Evolutionary conservation across 2,329 filamentous ascomycete genomes (phyloP).

Genomic region (Cercospora janseana): DNA sequence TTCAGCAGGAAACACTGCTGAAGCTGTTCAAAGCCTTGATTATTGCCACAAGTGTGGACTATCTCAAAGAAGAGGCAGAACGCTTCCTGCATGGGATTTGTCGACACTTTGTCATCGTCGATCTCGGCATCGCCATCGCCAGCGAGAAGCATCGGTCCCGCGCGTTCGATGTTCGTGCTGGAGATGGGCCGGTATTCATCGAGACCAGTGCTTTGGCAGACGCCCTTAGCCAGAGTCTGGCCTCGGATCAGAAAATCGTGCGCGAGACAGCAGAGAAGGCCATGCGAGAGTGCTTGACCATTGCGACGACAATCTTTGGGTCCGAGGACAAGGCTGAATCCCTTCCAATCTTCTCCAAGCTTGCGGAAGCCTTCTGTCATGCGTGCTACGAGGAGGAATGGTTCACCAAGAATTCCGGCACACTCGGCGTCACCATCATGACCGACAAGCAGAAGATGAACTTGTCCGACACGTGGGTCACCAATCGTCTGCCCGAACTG

Average conservation of each 20-base stretch:
- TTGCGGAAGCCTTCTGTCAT: conserved; percentile 84
- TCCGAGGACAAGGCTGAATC: conserved; percentile 67
- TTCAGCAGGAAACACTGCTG: conserved; percentile 77
- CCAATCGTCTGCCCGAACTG: conserved; percentile 79
- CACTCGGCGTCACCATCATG: conserved; percentile 82
- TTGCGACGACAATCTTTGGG: conserved; percentile 73
- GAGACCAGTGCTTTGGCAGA: conserved; percentile 86
- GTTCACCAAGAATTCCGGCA: conserved; percentile 95
- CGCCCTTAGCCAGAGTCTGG: conserved; percentile 83
- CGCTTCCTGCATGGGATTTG: conserved; percentile 76
- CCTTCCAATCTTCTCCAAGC: conserved; percentile 78
- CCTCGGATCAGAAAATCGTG: conserved; percentile 77
- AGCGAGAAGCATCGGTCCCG: conserved; percentile 73
- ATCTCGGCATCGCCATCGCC: conserved; percentile 81
- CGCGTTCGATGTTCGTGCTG: conserved; percentile 78
- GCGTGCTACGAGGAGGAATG: conserved; percentile 97
- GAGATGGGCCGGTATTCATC: conserved; percentile 82
- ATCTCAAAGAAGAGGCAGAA: conserved; percentile 73
- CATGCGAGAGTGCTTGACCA: conserved; percentile 73
- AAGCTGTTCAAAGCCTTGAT: conserved; percentile 87
- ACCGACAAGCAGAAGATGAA: conserved; percentile 81
- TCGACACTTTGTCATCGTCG: conserved; percentile 84
- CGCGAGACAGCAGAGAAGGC: conserved; percentile 79
- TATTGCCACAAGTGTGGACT: conserved; percentile 73
- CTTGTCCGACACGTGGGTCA: conserved; percentile 79